These are phyloP conservation scores for Suillus discolor DNA, from an alignment of 768 basidiomycete genomes.

Conservation along the genomic window DNA sequence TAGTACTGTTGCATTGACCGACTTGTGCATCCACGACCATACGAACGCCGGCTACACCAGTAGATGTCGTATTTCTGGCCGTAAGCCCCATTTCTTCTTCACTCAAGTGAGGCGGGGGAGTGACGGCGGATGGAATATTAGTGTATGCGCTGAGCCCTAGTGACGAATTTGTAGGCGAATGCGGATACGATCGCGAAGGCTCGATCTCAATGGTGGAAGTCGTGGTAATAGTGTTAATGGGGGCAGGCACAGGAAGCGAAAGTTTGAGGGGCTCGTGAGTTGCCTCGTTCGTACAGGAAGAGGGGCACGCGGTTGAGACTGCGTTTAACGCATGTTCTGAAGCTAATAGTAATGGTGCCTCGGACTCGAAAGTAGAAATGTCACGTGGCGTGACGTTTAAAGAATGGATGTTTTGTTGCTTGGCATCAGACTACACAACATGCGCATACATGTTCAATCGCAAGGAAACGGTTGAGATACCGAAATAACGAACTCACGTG, in stretches of 20 bases:
- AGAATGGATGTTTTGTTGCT: not conserved
- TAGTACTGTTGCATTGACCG: not conserved
- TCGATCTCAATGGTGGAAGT: constrained; percentile 1
- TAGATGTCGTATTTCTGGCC: not conserved
- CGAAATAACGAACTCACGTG: constrained; percentile 30
- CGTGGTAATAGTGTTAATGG: constrained; percentile 1
- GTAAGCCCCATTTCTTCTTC: not conserved
- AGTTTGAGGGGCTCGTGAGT: not conserved
- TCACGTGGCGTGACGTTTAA: not conserved
- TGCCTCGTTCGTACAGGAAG: constrained; percentile 7
- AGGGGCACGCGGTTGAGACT: not conserved
- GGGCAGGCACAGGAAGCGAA: not conserved
- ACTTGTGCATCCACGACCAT: not conserved
- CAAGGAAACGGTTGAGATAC: not conserved
- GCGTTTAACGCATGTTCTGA: constrained; percentile 2
- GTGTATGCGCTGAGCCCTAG: not conserved
- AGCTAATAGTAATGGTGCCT: not conserved
- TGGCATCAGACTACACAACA: not conserved
- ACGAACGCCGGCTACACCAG: not conserved
- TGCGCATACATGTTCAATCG: not conserved
- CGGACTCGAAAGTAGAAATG: not conserved
- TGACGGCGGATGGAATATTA: not conserved
- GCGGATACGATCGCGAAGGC: not conserved
- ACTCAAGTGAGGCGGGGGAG: not conserved
- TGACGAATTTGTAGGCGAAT: not conserved